Evolutionary conservation across 139 green algal genomes (phyloP).

Genomic region (Tetraselmis chui): DNA sequence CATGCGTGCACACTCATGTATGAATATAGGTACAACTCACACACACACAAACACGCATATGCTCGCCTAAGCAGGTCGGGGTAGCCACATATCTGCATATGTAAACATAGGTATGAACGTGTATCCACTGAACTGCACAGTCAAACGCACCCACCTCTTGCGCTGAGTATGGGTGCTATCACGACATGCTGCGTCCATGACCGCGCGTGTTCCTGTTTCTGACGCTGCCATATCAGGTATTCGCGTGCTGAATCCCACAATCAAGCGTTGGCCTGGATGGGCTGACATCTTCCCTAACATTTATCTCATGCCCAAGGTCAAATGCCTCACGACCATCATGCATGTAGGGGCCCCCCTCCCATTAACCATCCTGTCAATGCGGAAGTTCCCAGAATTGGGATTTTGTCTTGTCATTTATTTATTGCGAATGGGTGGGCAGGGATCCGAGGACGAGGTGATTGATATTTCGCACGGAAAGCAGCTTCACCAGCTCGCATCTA

Average conservation of each 20-base stretch:
- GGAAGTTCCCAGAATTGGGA: not conserved
- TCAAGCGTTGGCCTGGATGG: conserved; percentile 62
- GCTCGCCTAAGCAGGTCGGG: no score
- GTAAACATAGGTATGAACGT: no score
- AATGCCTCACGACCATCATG: conserved; percentile 53
- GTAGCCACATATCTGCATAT: no score
- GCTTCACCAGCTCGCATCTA: conserved; percentile 41
- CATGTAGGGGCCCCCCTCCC: conserved; percentile 45
- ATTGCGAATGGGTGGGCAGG: conserved; percentile 13
- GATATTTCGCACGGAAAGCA: conserved; percentile 61
- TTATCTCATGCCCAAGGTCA: conserved; percentile 52
- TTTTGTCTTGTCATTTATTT: not conserved
- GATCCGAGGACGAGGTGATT: conserved; percentile 69
- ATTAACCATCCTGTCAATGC: no score
- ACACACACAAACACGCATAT: no score
- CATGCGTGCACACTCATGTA: no score
- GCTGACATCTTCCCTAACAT: conserved; percentile 81
- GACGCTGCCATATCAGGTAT: conserved; percentile 41
- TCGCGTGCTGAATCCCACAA: conserved; percentile 71
- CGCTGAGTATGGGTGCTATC: no score
- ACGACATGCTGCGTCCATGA: no score
- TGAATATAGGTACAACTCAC: no score
- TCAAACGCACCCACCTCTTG: no score
- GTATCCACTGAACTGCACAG: no score
- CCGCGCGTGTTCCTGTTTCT: no score